phyloP scores from a whole-genome alignment of 1,139 yeast species.

The Protomyces lactucae-debilis region DNA sequence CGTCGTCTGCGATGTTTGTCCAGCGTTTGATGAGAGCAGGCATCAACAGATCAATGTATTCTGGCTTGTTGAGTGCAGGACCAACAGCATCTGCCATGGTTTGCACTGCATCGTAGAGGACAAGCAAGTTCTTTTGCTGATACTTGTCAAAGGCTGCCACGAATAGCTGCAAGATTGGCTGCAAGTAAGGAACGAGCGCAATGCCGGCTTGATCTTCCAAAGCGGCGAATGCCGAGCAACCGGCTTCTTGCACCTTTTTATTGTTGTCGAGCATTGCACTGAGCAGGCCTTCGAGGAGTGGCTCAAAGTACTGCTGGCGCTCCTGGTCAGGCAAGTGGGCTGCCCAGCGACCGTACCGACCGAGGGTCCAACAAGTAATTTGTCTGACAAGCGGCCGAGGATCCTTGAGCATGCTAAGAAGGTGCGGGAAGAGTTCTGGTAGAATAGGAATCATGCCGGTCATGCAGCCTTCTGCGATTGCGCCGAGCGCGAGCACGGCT shows the following conservation, averaged over 20 bases:
- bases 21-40: constrained; percentile 81
- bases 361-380: constrained; percentile 91
- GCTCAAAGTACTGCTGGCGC: constrained; percentile 64
- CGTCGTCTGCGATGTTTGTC: constrained; percentile 68
- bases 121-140: constrained; percentile 73
- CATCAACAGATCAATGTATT: constrained; percentile 57
- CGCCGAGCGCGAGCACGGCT: constrained; percentile 89
- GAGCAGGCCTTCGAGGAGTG: constrained; percentile 60
- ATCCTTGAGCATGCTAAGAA: constrained; percentile 74
- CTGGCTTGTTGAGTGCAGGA: constrained; percentile 38
- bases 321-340: constrained; percentile 44
- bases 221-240: constrained; percentile 78
- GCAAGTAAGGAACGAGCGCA: constrained; percentile 54
- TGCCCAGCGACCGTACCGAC: constrained; percentile 81
- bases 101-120: constrained; percentile 87
- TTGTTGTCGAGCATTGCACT: constrained; percentile 55
- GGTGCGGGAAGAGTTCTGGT: constrained; percentile 76
- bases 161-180: constrained; percentile 64
- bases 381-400: constrained; percentile 80
- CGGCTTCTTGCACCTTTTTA: constrained; percentile 91
- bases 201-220: constrained; percentile 74
- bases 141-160: constrained; percentile 68
- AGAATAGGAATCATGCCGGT: constrained; percentile 62
- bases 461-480: constrained; percentile 83
- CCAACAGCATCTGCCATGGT: constrained; percentile 79